These are phyloP conservation scores for Ramaria sp. DNA, from an alignment of 768 basidiomycete genomes.

Conservation along the genomic window DNA sequence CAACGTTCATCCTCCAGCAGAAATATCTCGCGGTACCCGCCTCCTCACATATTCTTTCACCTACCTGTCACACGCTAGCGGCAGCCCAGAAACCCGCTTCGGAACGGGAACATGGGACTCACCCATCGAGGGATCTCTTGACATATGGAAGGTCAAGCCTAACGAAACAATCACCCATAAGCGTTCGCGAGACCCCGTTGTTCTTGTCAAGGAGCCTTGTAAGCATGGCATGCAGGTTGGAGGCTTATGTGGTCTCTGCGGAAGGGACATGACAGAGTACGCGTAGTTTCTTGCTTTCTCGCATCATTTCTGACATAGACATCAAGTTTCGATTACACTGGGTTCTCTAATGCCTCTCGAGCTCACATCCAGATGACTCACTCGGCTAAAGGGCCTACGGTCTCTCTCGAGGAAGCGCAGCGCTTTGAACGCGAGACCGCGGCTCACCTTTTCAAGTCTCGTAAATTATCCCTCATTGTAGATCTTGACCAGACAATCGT, in stretches of 20 bases:
- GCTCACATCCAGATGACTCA: slow-evolving; percentile 94
- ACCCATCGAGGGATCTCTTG: slow-evolving; percentile 68
- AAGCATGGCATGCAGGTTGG: slow-evolving; percentile 90
- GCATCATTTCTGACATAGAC: background rate
- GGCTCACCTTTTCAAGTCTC: slow-evolving; percentile 57
- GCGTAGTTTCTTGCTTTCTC: slow-evolving; percentile 17
- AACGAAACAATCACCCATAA: slow-evolving; percentile 55
- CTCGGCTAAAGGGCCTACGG: slow-evolving; percentile 81
- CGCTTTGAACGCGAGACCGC: slow-evolving; percentile 80
- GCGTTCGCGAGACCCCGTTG: slow-evolving; percentile 48
- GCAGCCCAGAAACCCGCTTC: slow-evolving; percentile 57
- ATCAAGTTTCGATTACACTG: slow-evolving; percentile 70
- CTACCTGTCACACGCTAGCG: slow-evolving; percentile 35
- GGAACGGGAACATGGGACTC: slow-evolving; percentile 90
- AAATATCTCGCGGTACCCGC: slow-evolving; percentile 59
- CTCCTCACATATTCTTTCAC: slow-evolving; percentile 81
- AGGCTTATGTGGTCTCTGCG: slow-evolving; percentile 89
- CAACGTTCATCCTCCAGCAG: slow-evolving; percentile 32
- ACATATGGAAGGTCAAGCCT: slow-evolving; percentile 54
- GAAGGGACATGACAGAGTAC: slow-evolving; percentile 89
- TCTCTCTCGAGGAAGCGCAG: slow-evolving; percentile 86
- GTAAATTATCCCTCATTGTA: slow-evolving; percentile 89
- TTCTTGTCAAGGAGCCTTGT: slow-evolving; percentile 81
- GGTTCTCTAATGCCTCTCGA: slow-evolving; percentile 75
- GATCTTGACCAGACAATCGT: slow-evolving; percentile 99